phyloP scores from a whole-genome alignment of 2,329 filamentous ascomycete genomes.

The Cladophialophora exuberans region DNA sequence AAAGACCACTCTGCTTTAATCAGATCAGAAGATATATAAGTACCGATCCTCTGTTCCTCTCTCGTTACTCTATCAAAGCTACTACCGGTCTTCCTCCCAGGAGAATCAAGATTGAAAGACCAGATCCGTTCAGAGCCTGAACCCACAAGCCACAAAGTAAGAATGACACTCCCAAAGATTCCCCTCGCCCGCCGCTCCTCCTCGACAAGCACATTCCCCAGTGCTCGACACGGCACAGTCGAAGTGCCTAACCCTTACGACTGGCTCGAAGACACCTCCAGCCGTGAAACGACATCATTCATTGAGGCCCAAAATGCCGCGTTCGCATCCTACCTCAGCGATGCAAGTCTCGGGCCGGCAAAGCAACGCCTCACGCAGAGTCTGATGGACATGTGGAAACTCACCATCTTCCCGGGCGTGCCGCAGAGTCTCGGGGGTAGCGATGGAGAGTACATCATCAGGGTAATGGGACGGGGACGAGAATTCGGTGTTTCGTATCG shows the following conservation, averaged over 20 bases:
- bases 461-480: not conserved
- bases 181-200: constrained; percentile 8
- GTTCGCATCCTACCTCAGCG: not conserved
- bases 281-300: constrained; percentile 5
- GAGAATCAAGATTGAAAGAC: too few relatives aligned
- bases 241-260: constrained; percentile 10
- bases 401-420: not conserved
- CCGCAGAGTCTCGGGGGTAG: not conserved
- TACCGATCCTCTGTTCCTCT: too few relatives aligned
- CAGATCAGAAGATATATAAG: too few relatives aligned
- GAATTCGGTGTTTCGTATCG: constrained; percentile 7
- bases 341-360: constrained; percentile 3
- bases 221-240: not conserved
- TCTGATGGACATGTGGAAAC: not conserved
- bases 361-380: not conserved
- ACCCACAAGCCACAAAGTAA: too few relatives aligned
- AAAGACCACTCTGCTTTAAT: too few relatives aligned
- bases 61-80: too few relatives aligned
- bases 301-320: constrained; percentile 9
- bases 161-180: not conserved
- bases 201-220: not conserved
- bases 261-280: constrained; percentile 12
- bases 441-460: constrained; percentile 1
- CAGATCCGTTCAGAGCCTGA: too few relatives aligned
- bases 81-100: too few relatives aligned